Conservation (phyloP, 331 rosid species). For the Malus hybrid region DNA sequence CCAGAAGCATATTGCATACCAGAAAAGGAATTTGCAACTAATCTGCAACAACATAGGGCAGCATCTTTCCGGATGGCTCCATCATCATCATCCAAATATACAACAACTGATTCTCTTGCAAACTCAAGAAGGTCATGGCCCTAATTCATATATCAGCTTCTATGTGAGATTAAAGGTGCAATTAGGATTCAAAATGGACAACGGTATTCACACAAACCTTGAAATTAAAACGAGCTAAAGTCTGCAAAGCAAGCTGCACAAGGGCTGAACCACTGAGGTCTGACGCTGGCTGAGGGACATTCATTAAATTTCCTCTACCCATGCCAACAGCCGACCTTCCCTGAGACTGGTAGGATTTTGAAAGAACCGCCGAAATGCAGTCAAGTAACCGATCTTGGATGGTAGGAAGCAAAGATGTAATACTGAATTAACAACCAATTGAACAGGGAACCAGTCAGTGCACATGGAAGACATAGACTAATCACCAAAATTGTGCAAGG, state of each 20-base stretch:
- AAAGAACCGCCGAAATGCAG: conserved; percentile 82
- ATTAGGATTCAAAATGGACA: background rate
- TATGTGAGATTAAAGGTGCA: conserved; percentile 1
- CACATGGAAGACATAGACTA: background rate
- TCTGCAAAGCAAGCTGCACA: conserved; percentile 89
- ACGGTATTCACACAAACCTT: conserved; percentile 46
- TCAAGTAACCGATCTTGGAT: conserved; percentile 93
- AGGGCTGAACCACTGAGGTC: conserved; percentile 73
- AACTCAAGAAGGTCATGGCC: conserved; percentile 96
- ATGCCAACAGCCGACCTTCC: conserved; percentile 53
- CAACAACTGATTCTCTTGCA: conserved; percentile 88
- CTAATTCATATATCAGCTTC: conserved; percentile 36
- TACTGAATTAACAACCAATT: conserved; percentile 41
- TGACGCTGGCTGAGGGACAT: conserved; percentile 56
- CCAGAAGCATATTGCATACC: conserved; percentile 66
- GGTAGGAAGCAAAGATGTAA: conserved; percentile 79
- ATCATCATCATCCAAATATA: conserved; percentile 93
- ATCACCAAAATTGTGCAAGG: conserved; percentile 4
- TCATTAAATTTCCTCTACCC: conserved; percentile 52
- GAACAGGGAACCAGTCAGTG: conserved; percentile 5
- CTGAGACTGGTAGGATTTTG: conserved; percentile 63
- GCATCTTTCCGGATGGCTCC: conserved; percentile 92
- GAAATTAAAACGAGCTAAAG: conserved; percentile 87
- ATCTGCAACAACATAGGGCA: conserved; percentile 90
- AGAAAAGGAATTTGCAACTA: conserved; percentile 77